Evolutionary conservation across 1,139 yeast genomes (phyloP), one percentile per base, ranked within the genome.

Genomic region (Pichia sp.): DNA sequence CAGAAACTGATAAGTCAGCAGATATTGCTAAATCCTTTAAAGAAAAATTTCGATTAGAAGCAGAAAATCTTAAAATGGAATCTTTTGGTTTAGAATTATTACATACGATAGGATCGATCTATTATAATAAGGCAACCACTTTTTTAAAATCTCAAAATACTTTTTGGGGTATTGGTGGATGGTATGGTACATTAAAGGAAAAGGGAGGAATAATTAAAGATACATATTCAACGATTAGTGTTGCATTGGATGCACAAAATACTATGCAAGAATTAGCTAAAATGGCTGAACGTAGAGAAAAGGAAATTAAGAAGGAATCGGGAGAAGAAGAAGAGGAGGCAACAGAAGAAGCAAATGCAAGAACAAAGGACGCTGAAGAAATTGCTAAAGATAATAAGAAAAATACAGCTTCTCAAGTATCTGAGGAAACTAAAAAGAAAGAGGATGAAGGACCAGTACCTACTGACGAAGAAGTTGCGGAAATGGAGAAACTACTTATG

Each of bases 121-220:
- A 84, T 57, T 67, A 68, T 35, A 67, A 71, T 26, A 81, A 80
- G 55, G 83, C 87, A 4, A 71, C 65, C 52, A 75, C 74, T 20
- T 72, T 74, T 47, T 59, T 76, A 43, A 74, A 74, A 52, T 71
- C 72, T 38, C 55, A 60, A 38, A 52, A 50, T 45, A 46, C 60
- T 6, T 76, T 84, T 49, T 70, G 85, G 48, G 96, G 96, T 2
- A 70, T 88, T 53, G 91, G 95, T 10, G 95, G 96, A 1, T 75
- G 91, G 61, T 82, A 88, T 70, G 80, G 86, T 57, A 73, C 83
- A 21, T 70, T 89, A 54, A 85, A 84, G 59, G 97, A 93, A 50
- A 88, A 88, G 61, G 96, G 96, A 29, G 81, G 87, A 1, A 80
- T 86, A 29, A 77, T 87, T 25, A 83, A 84, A 67, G 97, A 91